Evolutionary conservation across 2,329 filamentous ascomycete genomes (phyloP), one percentile per base, ranked within the genome.

Genomic region (Pyrenophora teres): DNA sequence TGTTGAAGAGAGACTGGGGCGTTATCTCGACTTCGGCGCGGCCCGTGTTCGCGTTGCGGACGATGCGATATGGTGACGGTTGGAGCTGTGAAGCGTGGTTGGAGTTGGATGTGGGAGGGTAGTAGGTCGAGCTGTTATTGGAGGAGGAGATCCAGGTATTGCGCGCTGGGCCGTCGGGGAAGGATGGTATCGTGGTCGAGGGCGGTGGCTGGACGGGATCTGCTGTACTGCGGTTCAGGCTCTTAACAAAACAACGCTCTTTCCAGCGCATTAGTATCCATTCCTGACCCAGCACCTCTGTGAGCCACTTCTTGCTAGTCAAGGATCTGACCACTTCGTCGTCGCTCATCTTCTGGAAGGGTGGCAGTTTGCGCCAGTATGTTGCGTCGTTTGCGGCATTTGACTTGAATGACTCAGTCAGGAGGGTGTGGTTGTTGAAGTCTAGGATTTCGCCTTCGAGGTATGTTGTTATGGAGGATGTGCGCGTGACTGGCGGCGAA

Each of bases 391-490:
- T 75, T 48, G 68, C 59, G 32, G 76, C 68, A n/a, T 64, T 76
- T 33, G 75, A 74, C 45, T 76, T 74, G 66, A 81, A 81, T 32
- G 67, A 68, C 59, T 79, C 75, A 9, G 80, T 83, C 43, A 81
- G 74, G 59, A 88, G 75, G 40, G 74, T 78, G 65, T 80, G 74
- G 4, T 69, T 75, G 37, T 67, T 68, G 60, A 81, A 84, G 66
- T 88, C 86, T 54, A 88, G 82, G 53, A 88, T 87, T 65, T 88
- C 86, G 47, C 86, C 86, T 75, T 87, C 85, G 38, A 88, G 78
- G 64, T 84, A 88, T 2, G 85, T 87, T 13, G 83, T 83, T 50
- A 88, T 88, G 7, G 68, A 76, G 58, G 68, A 76, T 52, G 69
- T 76, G 63, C 64, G 70, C 4, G 66, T 67, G 53, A 59, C 63